phyloP scores from a whole-genome alignment of 805 yeast genomes.

The Candida mattraensis region DNA sequence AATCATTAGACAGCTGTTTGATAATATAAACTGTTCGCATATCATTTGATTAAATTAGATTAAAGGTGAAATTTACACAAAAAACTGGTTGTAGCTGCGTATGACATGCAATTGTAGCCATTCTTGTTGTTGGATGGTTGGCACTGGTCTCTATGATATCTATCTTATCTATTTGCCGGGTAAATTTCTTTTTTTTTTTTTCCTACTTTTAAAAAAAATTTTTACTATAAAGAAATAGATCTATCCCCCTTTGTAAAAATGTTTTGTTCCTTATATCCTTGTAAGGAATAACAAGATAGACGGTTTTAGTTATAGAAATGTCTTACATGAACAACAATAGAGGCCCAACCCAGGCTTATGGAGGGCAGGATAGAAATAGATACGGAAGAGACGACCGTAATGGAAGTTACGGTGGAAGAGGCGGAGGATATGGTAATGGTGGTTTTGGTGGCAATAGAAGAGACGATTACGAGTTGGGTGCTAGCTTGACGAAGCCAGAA shows the following conservation, averaged over 20 bases:
- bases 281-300: slow-evolving; percentile 1
- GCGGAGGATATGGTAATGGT: slow-evolving; percentile 38
- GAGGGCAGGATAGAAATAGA: slow-evolving; percentile 39
- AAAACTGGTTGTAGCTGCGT: too few species aligned
- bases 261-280: slow-evolving; percentile 3
- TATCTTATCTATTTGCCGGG: too few species aligned
- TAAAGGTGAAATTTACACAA: too few species aligned
- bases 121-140: too few species aligned
- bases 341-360: slow-evolving; percentile 33
- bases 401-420: slow-evolving; percentile 30
- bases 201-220: slow-evolving; percentile 5
- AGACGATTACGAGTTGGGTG: slow-evolving; percentile 50
- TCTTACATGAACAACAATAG: slow-evolving; percentile 42
- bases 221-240: slow-evolving; percentile 1
- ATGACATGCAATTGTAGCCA: too few species aligned
- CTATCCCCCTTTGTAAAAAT: slow-evolving; percentile 3
- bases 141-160: too few species aligned
- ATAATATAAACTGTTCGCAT: too few species aligned
- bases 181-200: slow-evolving; percentile 3
- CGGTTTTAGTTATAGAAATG: slow-evolving; percentile 34
- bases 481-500: slow-evolving; percentile 65
- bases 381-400: slow-evolving; percentile 37
- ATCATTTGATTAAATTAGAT: too few species aligned
- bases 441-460: slow-evolving; percentile 35
- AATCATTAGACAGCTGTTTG: too few species aligned